These are phyloP conservation scores for Tolypocladium capitatum DNA, from an alignment of 2,329 filamentous ascomycete species.

Conservation along the genomic window DNA sequence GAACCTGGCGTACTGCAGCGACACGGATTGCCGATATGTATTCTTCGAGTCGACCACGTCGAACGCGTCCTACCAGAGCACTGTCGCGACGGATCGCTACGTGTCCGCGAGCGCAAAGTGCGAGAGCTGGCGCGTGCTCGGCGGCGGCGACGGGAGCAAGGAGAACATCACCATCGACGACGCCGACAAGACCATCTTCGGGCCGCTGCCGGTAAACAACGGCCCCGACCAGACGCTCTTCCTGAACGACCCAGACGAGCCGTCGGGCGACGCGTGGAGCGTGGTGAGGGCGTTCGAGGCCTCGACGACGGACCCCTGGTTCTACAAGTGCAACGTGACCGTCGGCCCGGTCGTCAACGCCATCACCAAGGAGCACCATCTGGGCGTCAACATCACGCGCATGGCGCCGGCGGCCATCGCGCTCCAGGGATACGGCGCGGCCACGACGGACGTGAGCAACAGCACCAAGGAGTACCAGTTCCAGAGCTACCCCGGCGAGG, in stretches of 20 bases:
- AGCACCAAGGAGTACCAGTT: constrained; percentile 13
- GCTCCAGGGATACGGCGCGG: constrained; percentile 23
- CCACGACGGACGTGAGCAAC: constrained; percentile 9
- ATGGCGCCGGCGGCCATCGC: constrained; percentile 25
- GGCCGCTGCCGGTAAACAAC: constrained; percentile 12
- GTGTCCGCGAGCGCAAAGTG: constrained; percentile 18
- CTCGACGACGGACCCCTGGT: constrained; percentile 21
- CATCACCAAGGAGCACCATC: constrained; percentile 19
- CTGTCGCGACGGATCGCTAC: constrained; percentile 18
- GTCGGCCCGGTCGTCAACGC: constrained; percentile 20
- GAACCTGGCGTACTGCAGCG: constrained; percentile 19
- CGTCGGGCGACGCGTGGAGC: constrained; percentile 14
- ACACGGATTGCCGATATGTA: constrained; percentile 16
- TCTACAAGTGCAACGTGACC: constrained; percentile 26
- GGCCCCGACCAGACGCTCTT: constrained; percentile 23
- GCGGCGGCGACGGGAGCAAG: constrained; percentile 16
- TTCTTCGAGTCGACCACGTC: constrained; percentile 21
- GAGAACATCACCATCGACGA: constrained; percentile 14
- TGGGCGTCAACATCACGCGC: constrained; percentile 20
- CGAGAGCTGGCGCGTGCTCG: constrained; percentile 14
- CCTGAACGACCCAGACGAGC: constrained; percentile 15
- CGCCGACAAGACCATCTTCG: constrained; percentile 9
- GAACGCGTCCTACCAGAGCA: constrained; percentile 5
- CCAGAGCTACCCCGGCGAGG: constrained; percentile 29
- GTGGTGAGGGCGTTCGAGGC: constrained; percentile 24